Conservation (phyloP, 2,329 filamentous ascomycete genomes). For the Fusarium tuaranense region DNA sequence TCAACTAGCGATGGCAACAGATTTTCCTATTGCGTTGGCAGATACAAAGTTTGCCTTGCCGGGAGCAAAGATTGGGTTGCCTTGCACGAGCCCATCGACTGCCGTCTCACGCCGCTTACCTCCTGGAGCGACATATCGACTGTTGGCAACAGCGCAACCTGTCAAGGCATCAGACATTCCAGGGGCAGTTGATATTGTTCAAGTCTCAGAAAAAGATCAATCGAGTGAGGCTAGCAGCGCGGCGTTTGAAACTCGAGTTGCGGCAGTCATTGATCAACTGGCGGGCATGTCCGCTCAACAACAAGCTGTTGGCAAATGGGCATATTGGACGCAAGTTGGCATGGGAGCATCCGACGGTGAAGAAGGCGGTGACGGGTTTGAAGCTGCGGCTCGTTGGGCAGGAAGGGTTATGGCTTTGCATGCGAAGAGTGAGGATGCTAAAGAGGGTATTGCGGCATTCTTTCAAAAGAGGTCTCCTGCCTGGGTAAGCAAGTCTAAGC, state of each 20-base stretch:
- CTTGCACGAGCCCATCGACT: slow-evolving; percentile 40
- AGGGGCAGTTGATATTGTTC: slow-evolving; percentile 36
- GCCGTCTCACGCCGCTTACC: slow-evolving; percentile 36
- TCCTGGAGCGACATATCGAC: slow-evolving; percentile 25
- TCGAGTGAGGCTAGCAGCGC: background rate
- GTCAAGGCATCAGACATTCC: slow-evolving; percentile 23
- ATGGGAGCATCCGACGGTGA: slow-evolving; percentile 3
- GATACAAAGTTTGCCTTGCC: slow-evolving; percentile 35
- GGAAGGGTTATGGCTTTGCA: slow-evolving; percentile 41
- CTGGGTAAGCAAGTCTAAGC: slow-evolving; percentile 25
- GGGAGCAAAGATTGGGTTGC: slow-evolving; percentile 39
- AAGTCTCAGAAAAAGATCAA: rapidly evolving
- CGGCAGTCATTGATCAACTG: slow-evolving; percentile 15
- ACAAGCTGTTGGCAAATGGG: slow-evolving; percentile 42
- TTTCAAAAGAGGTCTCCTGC: slow-evolving; percentile 25
- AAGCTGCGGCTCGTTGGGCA: slow-evolving; percentile 35
- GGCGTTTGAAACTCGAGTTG: slow-evolving; percentile 28
- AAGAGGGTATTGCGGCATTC: slow-evolving; percentile 40
- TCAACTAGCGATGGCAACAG: slow-evolving; percentile 40
- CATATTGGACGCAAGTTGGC: slow-evolving; percentile 39
- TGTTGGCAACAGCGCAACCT: slow-evolving; percentile 34
- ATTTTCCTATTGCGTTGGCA: slow-evolving; percentile 35
- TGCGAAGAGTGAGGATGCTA: slow-evolving; percentile 38
- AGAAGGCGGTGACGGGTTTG: slow-evolving; percentile 34
- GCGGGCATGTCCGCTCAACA: slow-evolving; percentile 30